Conservation (phyloP, 495 filamentous ascomycete genomes). For the Cladorrhinum samala region DNA sequence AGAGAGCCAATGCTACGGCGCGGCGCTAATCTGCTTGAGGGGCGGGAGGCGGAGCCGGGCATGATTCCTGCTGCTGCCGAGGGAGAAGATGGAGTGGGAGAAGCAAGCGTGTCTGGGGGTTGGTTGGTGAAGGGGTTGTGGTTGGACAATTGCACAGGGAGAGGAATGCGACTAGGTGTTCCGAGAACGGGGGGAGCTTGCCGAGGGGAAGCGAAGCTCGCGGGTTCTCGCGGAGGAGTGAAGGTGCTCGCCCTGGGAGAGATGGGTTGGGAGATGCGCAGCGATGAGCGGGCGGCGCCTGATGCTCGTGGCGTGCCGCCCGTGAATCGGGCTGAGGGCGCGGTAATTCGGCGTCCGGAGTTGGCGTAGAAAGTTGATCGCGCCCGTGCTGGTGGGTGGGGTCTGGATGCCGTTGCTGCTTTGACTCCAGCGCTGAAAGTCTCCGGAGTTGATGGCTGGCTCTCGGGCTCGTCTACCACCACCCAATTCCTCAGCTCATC, state of each 20-base stretch:
- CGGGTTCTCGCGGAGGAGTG: slow-evolving; percentile 33
- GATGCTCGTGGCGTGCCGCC: slow-evolving; percentile 14
- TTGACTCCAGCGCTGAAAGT: background rate
- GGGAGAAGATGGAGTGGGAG: slow-evolving; percentile 4
- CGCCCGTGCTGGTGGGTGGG: slow-evolving; percentile 14
- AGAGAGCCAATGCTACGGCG: slow-evolving; percentile 5
- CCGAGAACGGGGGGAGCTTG: slow-evolving; percentile 19
- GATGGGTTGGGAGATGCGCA: slow-evolving; percentile 41
- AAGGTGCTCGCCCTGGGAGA: slow-evolving; percentile 31
- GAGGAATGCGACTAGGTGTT: slow-evolving; percentile 37
- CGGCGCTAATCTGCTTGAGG: slow-evolving; percentile 5
- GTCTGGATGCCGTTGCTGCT: slow-evolving; percentile 8
- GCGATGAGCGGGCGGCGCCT: slow-evolving; percentile 23
- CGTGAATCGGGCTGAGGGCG: slow-evolving; percentile 33
- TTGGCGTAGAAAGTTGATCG: slow-evolving; percentile 16
- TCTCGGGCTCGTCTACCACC: slow-evolving; percentile 49
- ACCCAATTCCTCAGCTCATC: slow-evolving; percentile 69
- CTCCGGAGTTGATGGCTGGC: slow-evolving; percentile 15
- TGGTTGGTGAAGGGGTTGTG: slow-evolving; percentile 16
- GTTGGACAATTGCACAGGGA: slow-evolving; percentile 12
- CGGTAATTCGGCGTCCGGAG: slow-evolving; percentile 31
- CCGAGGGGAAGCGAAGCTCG: slow-evolving; percentile 49
- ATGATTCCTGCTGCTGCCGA: background rate
- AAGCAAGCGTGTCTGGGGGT: slow-evolving; percentile 14
- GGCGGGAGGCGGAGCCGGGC: slow-evolving; percentile 12